Conservation (phyloP, 2,329 filamentous ascomycete genomes). For the Fonsecaea multimorphosa region DNA sequence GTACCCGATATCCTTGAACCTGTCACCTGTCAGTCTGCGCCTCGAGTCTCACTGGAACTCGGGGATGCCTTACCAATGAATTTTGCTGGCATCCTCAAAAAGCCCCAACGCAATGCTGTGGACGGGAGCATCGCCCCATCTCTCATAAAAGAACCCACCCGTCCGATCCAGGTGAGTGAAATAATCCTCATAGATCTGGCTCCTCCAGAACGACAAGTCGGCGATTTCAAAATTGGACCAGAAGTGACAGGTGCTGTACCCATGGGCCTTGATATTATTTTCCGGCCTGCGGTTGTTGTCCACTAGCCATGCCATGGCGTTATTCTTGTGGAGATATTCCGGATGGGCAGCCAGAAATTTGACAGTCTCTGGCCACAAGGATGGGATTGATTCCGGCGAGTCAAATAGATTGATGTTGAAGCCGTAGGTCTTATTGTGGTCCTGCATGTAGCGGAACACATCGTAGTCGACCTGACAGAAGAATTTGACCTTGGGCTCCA, state of each 20-base stretch:
- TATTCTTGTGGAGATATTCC: slow-evolving; percentile 79
- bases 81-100: slow-evolving; percentile 87
- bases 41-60: not conserved
- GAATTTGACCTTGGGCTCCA: slow-evolving; percentile 98
- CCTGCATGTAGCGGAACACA: slow-evolving; percentile 96
- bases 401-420: slow-evolving; percentile 99
- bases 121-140: slow-evolving; percentile 97
- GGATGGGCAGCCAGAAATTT: slow-evolving; percentile 88
- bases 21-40: slow-evolving; percentile 46
- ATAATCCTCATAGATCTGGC: slow-evolving; percentile 89
- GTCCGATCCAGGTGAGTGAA: slow-evolving; percentile 93
- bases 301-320: slow-evolving; percentile 84
- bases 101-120: slow-evolving; percentile 91
- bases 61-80: slow-evolving; percentile 78
- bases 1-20: slow-evolving; percentile 99
- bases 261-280: slow-evolving; percentile 80
- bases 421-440: slow-evolving; percentile 98
- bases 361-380: slow-evolving; percentile 92
- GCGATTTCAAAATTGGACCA: slow-evolving; percentile 99
- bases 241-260: slow-evolving; percentile 98
- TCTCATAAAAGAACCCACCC: slow-evolving; percentile 97
- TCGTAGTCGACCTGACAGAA: slow-evolving; percentile 99
- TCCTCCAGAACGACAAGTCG: slow-evolving; percentile 90
- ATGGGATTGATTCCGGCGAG: slow-evolving; percentile 81
- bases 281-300: slow-evolving; percentile 78